These are phyloP conservation scores for Lentinula novae-zelandiae DNA, from an alignment of 1,284 basidiomycete genomes.

Conservation along the genomic window DNA sequence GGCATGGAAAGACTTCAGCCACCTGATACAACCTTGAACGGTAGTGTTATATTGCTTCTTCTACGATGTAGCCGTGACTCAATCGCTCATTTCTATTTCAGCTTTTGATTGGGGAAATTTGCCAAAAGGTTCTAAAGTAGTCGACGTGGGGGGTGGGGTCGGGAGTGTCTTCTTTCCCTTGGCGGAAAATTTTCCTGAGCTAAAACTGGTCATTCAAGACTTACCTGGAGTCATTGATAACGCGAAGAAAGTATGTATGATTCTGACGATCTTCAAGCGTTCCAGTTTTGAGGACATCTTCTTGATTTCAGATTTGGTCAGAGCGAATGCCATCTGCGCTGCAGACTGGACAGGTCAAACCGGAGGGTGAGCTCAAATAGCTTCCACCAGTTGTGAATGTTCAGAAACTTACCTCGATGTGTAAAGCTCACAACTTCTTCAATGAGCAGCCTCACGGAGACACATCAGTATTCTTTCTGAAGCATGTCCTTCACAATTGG, in stretches of 20 bases:
- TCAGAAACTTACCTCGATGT: background rate
- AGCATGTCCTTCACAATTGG: conserved; percentile 19
- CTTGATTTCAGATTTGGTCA: conserved; percentile 11
- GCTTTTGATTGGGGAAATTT: conserved; percentile 19
- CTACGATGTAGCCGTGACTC: background rate
- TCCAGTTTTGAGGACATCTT: background rate
- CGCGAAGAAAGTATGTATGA: conserved; percentile 10
- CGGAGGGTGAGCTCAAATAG: conserved; percentile 6
- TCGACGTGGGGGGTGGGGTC: conserved; percentile 26
- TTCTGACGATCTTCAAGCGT: background rate
- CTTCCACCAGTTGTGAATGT: background rate
- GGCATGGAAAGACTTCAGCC: conserved; percentile 10
- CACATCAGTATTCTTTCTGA: conserved; percentile 14
- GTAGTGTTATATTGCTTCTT: background rate
- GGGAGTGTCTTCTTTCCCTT: conserved; percentile 19
- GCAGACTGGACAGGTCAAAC: conserved; percentile 5
- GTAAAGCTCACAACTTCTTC: conserved; percentile 12
- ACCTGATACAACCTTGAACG: conserved; percentile 6
- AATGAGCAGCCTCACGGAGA: conserved; percentile 9
- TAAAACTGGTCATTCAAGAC: conserved; percentile 26
- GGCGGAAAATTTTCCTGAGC: conserved; percentile 14
- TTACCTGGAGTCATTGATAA: conserved; percentile 16
- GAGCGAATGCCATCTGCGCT: conserved; percentile 10
- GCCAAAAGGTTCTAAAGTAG: conserved; percentile 16
- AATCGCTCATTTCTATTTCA: background rate